phyloP scores from a whole-genome alignment of 176 grass and related monocot species.

The Poa pratensis region DNA sequence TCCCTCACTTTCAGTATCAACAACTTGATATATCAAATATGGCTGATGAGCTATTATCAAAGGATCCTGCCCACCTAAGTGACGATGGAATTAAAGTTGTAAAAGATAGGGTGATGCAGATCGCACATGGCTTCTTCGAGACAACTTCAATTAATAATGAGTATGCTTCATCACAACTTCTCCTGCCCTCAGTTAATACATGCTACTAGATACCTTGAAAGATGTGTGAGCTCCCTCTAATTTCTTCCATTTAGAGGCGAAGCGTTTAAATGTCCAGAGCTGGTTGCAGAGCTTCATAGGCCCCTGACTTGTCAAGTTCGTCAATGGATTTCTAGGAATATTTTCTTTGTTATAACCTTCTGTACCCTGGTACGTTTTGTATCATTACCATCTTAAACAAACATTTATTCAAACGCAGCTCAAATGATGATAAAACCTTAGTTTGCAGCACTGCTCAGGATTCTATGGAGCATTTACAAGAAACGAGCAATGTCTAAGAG shows the following conservation, averaged over 20 bases:
- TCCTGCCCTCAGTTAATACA: neutral
- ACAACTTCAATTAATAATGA: constrained; percentile 27
- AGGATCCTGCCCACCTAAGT: constrained; percentile 41
- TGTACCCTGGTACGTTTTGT: constrained; percentile 55
- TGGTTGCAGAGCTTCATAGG: constrained; percentile 65
- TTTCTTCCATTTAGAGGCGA: constrained; percentile 50
- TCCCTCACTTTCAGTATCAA: constrained; percentile 63
- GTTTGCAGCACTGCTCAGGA: constrained; percentile 49
- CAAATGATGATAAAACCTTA: constrained; percentile 51
- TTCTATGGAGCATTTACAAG: constrained; percentile 52
- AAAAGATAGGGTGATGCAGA: constrained; percentile 63
- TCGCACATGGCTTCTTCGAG: constrained; percentile 54
- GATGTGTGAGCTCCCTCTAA: constrained; percentile 13
- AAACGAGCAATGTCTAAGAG: constrained; percentile 38
- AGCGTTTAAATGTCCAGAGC: constrained; percentile 74
- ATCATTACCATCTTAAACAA: neutral
- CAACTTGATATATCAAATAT: constrained; percentile 59
- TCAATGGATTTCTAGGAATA: constrained; percentile 72
- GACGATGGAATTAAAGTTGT: constrained; percentile 50
- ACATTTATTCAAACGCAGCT: neutral
- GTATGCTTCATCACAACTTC: constrained; percentile 53
- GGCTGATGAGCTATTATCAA: constrained; percentile 61
- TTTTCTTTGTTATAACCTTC: constrained; percentile 39
- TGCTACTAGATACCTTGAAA: neutral
- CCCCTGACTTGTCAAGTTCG: constrained; percentile 53